Percentiles rank a stretch among this genome's conserved stretches.
These are phyloP conservation scores for Rhizomucor pusillus DNA, from an alignment of 371 early-diverging fungal species.

Conservation along the genomic window DNA sequence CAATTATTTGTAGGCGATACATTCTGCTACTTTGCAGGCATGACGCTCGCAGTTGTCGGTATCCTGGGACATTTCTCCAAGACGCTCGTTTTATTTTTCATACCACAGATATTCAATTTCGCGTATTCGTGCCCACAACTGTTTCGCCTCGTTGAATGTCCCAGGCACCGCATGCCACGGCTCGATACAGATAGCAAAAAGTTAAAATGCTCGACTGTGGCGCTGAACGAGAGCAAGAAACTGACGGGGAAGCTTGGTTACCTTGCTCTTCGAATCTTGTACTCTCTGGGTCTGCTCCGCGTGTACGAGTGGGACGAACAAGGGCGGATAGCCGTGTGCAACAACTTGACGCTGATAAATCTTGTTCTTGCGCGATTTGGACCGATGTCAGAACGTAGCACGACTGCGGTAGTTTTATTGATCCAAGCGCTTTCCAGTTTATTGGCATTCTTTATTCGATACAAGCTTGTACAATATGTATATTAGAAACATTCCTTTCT, in stretches of 20 bases:
- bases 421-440: slow-evolving; percentile 64
- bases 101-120: slow-evolving; percentile 97
- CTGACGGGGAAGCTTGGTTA: slow-evolving; percentile 33
- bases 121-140: slow-evolving; percentile 93
- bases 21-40: slow-evolving; percentile 97
- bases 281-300: slow-evolving; percentile 39
- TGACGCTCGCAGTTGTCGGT: slow-evolving; percentile 95
- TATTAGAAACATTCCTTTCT: slow-evolving; percentile 32
- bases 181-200: slow-evolving; percentile 52
- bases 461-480: slow-evolving; percentile 74
- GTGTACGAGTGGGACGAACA: slow-evolving; percentile 62
- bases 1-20: slow-evolving; percentile 97
- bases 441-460: slow-evolving; percentile 77
- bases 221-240: slow-evolving; percentile 24
- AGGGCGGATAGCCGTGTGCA: slow-evolving; percentile 55
- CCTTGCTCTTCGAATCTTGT: slow-evolving; percentile 33
- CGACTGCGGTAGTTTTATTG: slow-evolving; percentile 55
- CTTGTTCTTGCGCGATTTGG: slow-evolving; percentile 77
- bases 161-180: slow-evolving; percentile 94
- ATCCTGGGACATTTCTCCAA: slow-evolving; percentile 93
- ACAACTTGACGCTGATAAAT: slow-evolving; percentile 92
- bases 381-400: slow-evolving; percentile 70
- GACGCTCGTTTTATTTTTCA: slow-evolving; percentile 89
- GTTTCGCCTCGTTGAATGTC: slow-evolving; percentile 93
- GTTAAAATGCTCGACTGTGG: slow-evolving; percentile 43